Evolutionary conservation across 1,284 basidiomycete genomes (phyloP), one percentile per base, ranked within the genome.

Genomic region (Ceratobasidium sp.): DNA sequence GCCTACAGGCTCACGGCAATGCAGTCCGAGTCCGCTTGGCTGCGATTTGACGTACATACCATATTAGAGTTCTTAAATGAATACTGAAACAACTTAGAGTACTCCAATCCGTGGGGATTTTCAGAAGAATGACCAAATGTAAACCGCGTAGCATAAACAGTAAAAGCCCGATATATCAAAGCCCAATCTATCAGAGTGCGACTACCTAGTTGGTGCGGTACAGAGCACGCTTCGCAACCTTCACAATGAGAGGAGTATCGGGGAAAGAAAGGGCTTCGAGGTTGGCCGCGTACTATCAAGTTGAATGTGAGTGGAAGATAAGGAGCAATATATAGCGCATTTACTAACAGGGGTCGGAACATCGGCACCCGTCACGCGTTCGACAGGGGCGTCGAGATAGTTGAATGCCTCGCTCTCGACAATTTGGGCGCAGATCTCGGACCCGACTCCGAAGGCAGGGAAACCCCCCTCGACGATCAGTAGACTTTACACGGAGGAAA

Each of bases 401-500:
- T 97, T 94, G 80, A 96, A 98, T 5, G 94, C 96, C 77, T 96
- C 92, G 78, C 93, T 95, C 86, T 99, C 97, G 75, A 96, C 86
- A 78, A 97, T 92, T 82, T 97, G 94, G 16, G 97, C 96, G 77
- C 93, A 94, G 79, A 99, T 97, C 84, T 99, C 97, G 78, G 94
- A 96, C 76, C 97, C 97, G 72, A 99, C 96, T 84, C 97, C 95
- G 82, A 98, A 99, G 60, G 89, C 91, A 58, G 97, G 97, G 94
- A 98, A 99, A 69, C 97, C 97, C 83, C 96, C 96, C 84, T 99
- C 97, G 73, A 96, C 96, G 71, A 93, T 94, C 74, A 99, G 86
- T 74, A 99, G 87, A 76, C 92, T 93, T 45, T 45, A 18, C 16
- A 18, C 8, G 43, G 43, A 45, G 43, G 73, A 4, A 55, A 12